A percentile compares a stretch with the other conserved stretches of the same genome.
These are phyloP conservation scores for Wallacemonas rigidus DNA, from an alignment of 208 protist species.

Conservation along the genomic window DNA sequence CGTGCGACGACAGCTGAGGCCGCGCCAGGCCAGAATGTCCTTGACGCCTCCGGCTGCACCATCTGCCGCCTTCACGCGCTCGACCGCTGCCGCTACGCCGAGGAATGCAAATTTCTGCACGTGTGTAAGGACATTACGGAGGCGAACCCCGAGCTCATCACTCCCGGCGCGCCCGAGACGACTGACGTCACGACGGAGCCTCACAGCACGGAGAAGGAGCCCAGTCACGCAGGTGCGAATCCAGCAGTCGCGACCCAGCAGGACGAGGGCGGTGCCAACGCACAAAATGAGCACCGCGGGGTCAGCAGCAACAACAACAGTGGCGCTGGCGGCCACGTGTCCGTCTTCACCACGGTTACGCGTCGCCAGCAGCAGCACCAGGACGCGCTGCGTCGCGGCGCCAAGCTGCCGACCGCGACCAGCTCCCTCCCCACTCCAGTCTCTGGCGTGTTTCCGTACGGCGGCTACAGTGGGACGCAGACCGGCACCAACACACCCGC, in stretches of 20 bases:
- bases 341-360: conserved; percentile 14
- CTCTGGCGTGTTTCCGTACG: neutral
- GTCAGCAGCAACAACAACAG: neutral
- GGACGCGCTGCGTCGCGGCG: neutral
- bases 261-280: no score
- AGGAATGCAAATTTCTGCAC: conserved; percentile 86
- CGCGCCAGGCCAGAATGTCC: conserved; percentile 27
- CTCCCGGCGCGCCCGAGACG: neutral
- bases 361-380: conserved; percentile 14
- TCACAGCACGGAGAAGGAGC: no score
- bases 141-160: conserved; percentile 37
- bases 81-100: conserved; percentile 79
- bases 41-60: conserved; percentile 36
- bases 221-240: no score
- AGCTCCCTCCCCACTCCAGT: neutral
- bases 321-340: conserved; percentile 10
- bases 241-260: no score
- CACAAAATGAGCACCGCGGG: neutral
- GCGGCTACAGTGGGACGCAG: neutral
- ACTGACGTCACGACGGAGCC: neutral
- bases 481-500: neutral
- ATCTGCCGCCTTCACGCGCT: conserved; percentile 76
- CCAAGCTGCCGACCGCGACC: neutral
- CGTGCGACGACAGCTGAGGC: conserved; percentile 22
- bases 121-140: conserved; percentile 66